Evolutionary conservation across 2,329 filamentous ascomycete species (phyloP).

Genomic region (Trichoderma breve): DNA sequence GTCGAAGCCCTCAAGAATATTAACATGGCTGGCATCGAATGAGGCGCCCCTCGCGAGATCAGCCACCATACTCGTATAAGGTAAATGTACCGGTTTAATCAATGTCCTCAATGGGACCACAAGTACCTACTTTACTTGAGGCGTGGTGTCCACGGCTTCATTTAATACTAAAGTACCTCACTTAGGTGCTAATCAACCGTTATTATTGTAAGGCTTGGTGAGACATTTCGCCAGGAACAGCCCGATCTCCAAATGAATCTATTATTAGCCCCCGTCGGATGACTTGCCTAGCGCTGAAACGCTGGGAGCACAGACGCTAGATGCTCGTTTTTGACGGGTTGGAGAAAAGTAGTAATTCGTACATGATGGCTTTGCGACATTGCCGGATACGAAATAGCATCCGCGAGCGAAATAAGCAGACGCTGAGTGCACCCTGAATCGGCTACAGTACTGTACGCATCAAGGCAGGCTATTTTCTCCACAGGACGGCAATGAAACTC

Average conservation of each 20-base stretch:
- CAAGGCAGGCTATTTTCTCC: background rate
- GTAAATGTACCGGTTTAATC: background rate
- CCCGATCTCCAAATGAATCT: conserved; percentile 16
- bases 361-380: background rate
- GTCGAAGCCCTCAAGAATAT: background rate
- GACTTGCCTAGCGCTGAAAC: conserved; percentile 19
- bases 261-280: conserved; percentile 14
- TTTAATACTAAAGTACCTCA: background rate
- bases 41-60: background rate
- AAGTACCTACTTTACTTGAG: background rate
- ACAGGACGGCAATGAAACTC: background rate
- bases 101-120: background rate
- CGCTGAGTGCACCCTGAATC: background rate
- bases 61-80: background rate
- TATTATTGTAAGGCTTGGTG: conserved; percentile 15
- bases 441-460: background rate
- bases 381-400: background rate
- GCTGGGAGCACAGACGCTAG: conserved; percentile 18
- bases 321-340: background rate
- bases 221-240: conserved; percentile 17
- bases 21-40: background rate
- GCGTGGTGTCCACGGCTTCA: background rate
- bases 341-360: background rate
- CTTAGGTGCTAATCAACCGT: background rate
- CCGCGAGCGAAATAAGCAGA: background rate